A percentile compares a stretch with the other conserved stretches of the same genome.
These are phyloP conservation scores for Rubia peregrina DNA, from an alignment of 305 asterid species.

Conservation along the genomic window DNA sequence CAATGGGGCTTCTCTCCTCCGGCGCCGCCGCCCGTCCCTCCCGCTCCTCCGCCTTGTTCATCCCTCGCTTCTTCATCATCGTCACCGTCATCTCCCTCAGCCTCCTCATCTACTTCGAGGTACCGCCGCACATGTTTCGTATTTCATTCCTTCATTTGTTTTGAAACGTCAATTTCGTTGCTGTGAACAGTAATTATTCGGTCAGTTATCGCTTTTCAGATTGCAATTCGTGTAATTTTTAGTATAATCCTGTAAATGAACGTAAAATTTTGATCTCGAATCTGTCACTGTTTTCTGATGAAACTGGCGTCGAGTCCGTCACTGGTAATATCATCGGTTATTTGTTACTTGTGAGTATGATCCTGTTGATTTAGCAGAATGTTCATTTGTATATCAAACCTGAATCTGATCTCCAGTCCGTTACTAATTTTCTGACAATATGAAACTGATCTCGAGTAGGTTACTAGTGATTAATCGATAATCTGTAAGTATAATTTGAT, in stretches of 20 bases:
- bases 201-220: neutral
- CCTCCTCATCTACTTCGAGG: slow-evolving; percentile 20
- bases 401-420: neutral
- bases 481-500: neutral
- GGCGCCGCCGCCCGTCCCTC: neutral
- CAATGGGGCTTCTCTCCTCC: slow-evolving; percentile 2
- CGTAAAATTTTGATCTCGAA: neutral
- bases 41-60: neutral
- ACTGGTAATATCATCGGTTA: neutral
- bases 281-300: neutral
- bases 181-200: neutral
- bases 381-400: neutral
- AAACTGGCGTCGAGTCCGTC: neutral
- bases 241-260: too few species aligned
- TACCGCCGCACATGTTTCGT: neutral
- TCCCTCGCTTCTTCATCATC: slow-evolving; percentile 20
- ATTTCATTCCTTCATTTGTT: neutral
- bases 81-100: slow-evolving; percentile 7
- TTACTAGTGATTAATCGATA: neutral
- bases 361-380: neutral
- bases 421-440: neutral
- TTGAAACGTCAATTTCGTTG: neutral
- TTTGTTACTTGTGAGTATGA: neutral
- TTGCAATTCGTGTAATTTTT: too few species aligned
- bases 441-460: neutral